Evolutionary conservation across 2,329 filamentous ascomycete genomes (phyloP).

Genomic region (Blastomyces gilchristii): DNA sequence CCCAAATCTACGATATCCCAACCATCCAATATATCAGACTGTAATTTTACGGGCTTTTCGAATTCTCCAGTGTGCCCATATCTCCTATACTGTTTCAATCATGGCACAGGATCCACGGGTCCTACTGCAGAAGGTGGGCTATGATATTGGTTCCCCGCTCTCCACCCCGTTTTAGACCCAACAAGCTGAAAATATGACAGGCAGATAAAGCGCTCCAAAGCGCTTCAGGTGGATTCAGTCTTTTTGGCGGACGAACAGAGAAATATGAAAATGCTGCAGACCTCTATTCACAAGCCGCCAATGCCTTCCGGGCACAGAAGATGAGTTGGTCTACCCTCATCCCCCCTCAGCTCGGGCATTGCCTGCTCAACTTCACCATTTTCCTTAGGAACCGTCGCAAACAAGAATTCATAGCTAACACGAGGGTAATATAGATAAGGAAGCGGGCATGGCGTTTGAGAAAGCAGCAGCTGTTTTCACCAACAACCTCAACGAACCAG

Average conservation of each 20-base stretch:
- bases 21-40: not conserved
- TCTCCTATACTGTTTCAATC: not conserved
- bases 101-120: slow-evolving; percentile 66
- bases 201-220: slow-evolving; percentile 73
- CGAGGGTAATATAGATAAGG: slow-evolving; percentile 49
- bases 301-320: slow-evolving; percentile 82
- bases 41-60: not conserved
- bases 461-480: slow-evolving; percentile 72
- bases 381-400: not conserved
- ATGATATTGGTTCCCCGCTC: slow-evolving; percentile 16
- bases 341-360: not conserved
- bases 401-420: not conserved
- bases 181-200: slow-evolving; percentile 39
- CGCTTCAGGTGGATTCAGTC: slow-evolving; percentile 71
- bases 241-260: slow-evolving; percentile 77
- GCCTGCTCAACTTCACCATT: not conserved
- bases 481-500: slow-evolving; percentile 74
- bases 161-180: slow-evolving; percentile 17
- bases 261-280: slow-evolving; percentile 88
- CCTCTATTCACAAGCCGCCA: slow-evolving; percentile 76
- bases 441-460: slow-evolving; percentile 80
- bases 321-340: slow-evolving; percentile 48
- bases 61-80: not conserved
- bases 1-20: not conserved
- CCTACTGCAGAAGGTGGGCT: slow-evolving; percentile 62